These are phyloP conservation scores for Perkinsus olseni DNA, from an alignment of 169 alveolate species.

Conservation along the genomic window DNA sequence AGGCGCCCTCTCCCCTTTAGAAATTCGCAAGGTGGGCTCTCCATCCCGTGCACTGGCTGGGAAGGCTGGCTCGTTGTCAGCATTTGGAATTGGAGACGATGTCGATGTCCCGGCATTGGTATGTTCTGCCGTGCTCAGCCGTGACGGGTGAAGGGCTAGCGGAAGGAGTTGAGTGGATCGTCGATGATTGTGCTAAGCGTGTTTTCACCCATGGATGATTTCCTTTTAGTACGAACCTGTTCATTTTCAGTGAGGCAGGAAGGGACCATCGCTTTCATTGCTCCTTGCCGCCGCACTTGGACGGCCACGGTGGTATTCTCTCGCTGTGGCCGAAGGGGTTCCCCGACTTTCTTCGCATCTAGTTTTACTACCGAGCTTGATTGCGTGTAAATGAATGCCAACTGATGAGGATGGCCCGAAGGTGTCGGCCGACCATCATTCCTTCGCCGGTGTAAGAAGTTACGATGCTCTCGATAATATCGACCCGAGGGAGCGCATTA, in stretches of 20 bases:
- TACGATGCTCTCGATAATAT: too few relatives aligned
- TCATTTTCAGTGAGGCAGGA: background rate
- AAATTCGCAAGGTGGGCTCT: slow-evolving; percentile 38
- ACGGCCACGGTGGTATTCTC: too few relatives aligned
- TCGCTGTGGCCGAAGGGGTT: too few relatives aligned
- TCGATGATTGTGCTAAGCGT: slow-evolving; percentile 79
- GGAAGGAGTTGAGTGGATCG: slow-evolving; percentile 89
- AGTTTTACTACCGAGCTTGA: too few relatives aligned
- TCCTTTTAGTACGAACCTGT: background rate
- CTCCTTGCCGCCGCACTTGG: too few relatives aligned
- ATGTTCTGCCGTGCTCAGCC: slow-evolving; percentile 82
- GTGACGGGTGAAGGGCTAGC: slow-evolving; percentile 84
- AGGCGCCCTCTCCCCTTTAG: slow-evolving; percentile 58
- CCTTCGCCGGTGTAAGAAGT: too few relatives aligned
- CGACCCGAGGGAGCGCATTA: too few relatives aligned
- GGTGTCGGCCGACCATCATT: too few relatives aligned
- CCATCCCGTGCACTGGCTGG: background rate
- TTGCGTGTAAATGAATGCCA: too few relatives aligned
- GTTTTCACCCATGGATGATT: slow-evolving; percentile 44
- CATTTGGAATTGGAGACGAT: slow-evolving; percentile 57
- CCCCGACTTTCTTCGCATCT: too few relatives aligned
- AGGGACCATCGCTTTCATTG: too few relatives aligned
- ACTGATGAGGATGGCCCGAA: too few relatives aligned
- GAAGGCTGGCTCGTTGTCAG: slow-evolving; percentile 1
- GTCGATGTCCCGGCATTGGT: slow-evolving; percentile 82